phyloP scores from a whole-genome alignment of 2,329 filamentous ascomycete species.

The Colletotrichum camelliae region DNA sequence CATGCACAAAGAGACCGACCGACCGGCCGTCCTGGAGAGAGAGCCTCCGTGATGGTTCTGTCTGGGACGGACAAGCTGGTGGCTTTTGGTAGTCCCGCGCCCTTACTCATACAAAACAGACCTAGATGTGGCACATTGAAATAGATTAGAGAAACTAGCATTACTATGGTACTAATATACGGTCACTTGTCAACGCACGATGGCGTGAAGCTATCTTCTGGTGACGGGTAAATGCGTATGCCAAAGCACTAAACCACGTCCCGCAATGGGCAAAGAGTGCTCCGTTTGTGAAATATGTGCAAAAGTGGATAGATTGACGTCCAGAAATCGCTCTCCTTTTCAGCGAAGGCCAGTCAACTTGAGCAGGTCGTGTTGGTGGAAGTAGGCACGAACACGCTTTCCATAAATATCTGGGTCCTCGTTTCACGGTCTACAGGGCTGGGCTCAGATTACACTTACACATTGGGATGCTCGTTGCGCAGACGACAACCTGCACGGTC shows the following conservation, averaged over 20 bases:
- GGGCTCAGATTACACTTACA: slow-evolving; percentile 61
- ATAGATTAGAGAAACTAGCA: background rate
- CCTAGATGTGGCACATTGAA: background rate
- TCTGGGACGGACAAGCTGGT: background rate
- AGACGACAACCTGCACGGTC: slow-evolving; percentile 79
- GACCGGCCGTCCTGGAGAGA: background rate
- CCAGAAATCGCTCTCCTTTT: background rate
- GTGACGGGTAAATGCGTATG: background rate
- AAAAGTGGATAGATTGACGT: background rate
- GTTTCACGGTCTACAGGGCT: background rate
- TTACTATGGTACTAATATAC: background rate
- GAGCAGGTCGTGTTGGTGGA: slow-evolving; percentile 76
- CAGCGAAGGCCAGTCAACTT: slow-evolving; percentile 44
- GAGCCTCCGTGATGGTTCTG: background rate
- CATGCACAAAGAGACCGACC: background rate
- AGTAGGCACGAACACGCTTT: slow-evolving; percentile 78
- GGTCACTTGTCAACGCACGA: background rate
- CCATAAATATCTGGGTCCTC: slow-evolving; percentile 71
- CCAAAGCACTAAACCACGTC: background rate
- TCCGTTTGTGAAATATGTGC: background rate
- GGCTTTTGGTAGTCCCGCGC: background rate
- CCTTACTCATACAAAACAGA: background rate
- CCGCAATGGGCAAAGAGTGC: background rate
- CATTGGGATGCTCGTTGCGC: slow-evolving; percentile 75
- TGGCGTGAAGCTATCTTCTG: background rate